A percentile compares a stretch with the other conserved stretches of the same genome.
Conservation (phyloP, 2,329 filamentous ascomycete species). For the Sclerotinia minor region DNA sequence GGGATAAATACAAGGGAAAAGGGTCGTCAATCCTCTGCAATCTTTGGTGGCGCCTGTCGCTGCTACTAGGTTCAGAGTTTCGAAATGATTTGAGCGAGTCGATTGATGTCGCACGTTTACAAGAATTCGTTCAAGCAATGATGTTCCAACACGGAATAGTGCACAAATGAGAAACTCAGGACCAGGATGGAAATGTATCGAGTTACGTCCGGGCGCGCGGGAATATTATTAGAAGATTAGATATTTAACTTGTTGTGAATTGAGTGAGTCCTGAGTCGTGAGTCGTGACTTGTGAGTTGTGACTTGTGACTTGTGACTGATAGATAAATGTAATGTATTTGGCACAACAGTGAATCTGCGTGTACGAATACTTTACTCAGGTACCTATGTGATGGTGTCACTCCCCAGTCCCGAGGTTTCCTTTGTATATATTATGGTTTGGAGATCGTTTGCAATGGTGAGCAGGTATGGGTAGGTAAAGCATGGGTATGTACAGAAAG, state of each 20-base stretch:
- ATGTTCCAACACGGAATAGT: slow-evolving; percentile 23
- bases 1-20: slow-evolving; percentile 25
- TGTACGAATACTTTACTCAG: slow-evolving; percentile 1
- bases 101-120: slow-evolving; percentile 40
- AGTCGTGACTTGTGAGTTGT: background rate
- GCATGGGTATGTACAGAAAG: background rate
- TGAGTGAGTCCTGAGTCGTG: background rate
- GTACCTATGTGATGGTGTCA: background rate
- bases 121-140: slow-evolving; percentile 33
- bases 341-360: background rate
- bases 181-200: slow-evolving; percentile 23
- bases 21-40: slow-evolving; percentile 20
- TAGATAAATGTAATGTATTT: background rate
- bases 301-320: background rate
- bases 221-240: slow-evolving; percentile 8
- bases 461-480: background rate
- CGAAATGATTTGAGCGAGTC: slow-evolving; percentile 36
- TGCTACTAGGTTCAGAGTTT: slow-evolving; percentile 36
- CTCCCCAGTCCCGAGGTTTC: too few species aligned
- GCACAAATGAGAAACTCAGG: slow-evolving; percentile 18
- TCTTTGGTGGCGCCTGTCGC: slow-evolving; percentile 30
- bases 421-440: background rate
- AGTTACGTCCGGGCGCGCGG: slow-evolving; percentile 20
- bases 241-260: background rate
- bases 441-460: background rate